Base-by-base conservation (phyloP, 352 stramenopile genomes). In the Globisporangium megalacanthum region DNA sequence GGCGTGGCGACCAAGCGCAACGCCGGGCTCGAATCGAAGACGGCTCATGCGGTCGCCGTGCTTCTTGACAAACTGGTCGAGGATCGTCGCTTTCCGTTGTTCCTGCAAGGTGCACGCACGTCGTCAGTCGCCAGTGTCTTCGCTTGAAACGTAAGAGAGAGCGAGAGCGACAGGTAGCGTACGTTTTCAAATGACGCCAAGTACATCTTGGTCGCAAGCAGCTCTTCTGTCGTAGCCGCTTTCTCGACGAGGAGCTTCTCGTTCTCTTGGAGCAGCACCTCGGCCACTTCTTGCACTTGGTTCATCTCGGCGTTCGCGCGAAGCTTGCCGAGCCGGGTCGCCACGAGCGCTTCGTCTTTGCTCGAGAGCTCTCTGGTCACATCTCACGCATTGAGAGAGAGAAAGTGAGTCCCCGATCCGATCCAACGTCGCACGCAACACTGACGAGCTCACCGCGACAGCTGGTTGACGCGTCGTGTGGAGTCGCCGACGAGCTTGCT, bases 41-140 rank as follows among this genome's bases (percentile, higher is more conserved):
- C 73, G 75, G 35, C 65, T 75, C 75, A 90, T 87, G 42, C 77
- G 76, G 49, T 88, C 73, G 19, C 83, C 83, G 29, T 93, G 83
- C 55, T 93, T 93, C 57, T 83, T 68, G 41, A 93, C 77, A 60
- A 93, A 93, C 29, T 66, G 65, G 50, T 91, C 79, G 10, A 91
- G 69, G n/a, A 93, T 81, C 10, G 79, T 74, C 15, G 78, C 76
- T 54, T 88, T 88, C 61, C 83, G 82, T 53, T 89, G 77, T 48
- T 89, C 81, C 69, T 85, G 31, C 6, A 39, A 39, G 35, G 35
- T 13, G 35, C 25, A 29, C 20, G 35, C 25, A 29, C 20, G 20
- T 51, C 46, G 20, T 22, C 11, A 19, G 22, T 36, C 29, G 46
- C 3, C n/a, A 9, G 3, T 9, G 35, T 13, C 35, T 13, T 8